phyloP scores from a whole-genome alignment of 208 protist genomes.

The Acanthamoeba lugdunensis region DNA sequence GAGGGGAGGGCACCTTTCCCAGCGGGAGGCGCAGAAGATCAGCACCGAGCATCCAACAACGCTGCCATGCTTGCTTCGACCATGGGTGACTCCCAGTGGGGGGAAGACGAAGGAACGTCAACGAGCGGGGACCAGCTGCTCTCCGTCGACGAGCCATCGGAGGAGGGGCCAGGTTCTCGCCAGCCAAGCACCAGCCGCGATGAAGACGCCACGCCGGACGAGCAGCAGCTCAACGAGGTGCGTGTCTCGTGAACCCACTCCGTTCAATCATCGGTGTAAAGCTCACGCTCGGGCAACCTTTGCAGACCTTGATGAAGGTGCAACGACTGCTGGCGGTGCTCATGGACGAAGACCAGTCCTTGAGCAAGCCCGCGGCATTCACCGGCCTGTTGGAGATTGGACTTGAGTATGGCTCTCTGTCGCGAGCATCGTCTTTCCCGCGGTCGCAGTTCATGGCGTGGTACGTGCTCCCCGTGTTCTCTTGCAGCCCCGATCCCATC shows the following conservation, averaged over 20 bases:
- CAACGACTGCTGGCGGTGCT: background rate
- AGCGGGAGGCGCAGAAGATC: too few species aligned
- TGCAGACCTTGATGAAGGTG: background rate
- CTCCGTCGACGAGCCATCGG: background rate
- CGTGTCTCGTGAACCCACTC: background rate
- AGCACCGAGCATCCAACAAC: too few species aligned
- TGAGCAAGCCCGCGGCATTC: slow-evolving; percentile 30
- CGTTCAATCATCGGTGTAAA: background rate
- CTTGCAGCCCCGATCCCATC: background rate
- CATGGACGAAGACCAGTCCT: background rate
- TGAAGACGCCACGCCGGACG: background rate
- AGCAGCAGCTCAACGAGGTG: background rate
- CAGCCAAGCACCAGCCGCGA: background rate
- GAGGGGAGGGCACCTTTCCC: too few species aligned
- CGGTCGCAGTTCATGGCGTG: background rate
- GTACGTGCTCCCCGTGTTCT: background rate
- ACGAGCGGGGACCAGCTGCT: too few species aligned
- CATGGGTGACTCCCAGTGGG: too few species aligned
- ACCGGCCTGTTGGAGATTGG: background rate
- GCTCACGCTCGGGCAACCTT: background rate
- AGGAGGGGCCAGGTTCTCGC: background rate
- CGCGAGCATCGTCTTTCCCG: background rate
- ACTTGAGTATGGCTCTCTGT: background rate
- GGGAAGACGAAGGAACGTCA: too few species aligned
- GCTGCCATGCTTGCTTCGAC: too few species aligned